Percentiles rank a stretch among this genome's conserved stretches.
Evolutionary conservation across 2,329 filamentous ascomycete species (phyloP).

Genomic region (Fusarium miscanthi): DNA sequence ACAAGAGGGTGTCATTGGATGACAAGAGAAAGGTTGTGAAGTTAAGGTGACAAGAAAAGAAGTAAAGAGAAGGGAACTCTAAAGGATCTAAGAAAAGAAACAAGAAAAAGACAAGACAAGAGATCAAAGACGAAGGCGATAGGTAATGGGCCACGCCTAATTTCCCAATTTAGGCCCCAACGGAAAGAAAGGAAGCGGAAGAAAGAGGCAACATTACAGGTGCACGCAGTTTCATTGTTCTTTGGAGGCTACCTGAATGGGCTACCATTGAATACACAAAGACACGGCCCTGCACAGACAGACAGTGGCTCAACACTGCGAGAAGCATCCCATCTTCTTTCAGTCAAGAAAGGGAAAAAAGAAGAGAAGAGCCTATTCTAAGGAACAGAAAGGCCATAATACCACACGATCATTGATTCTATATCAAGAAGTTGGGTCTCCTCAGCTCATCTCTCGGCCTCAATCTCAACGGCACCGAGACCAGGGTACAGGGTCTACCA

Average conservation of each 20-base stretch:
- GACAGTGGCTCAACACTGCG: conserved; percentile 28
- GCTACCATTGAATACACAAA: conserved; percentile 34
- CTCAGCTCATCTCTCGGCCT: conserved; percentile 5
- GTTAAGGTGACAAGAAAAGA: conserved; percentile 6
- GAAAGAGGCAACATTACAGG: conserved; percentile 7
- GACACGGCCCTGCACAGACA: conserved; percentile 38
- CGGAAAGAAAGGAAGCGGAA: conserved; percentile 22
- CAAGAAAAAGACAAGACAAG: conserved; percentile 1
- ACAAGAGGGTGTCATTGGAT: background rate
- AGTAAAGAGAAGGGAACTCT: background rate
- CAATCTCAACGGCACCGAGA: conserved; percentile 9
- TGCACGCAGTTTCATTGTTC: conserved; percentile 42
- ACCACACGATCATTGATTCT: background rate
- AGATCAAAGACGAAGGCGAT: conserved; percentile 37
- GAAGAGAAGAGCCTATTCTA: background rate
- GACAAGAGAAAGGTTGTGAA: background rate
- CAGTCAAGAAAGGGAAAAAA: conserved; percentile 13
- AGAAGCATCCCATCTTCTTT: conserved; percentile 29
- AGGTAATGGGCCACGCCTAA: conserved; percentile 40
- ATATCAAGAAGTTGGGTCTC: conserved; percentile 6
- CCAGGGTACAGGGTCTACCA: conserved; percentile 21
- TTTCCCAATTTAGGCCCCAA: conserved; percentile 29
- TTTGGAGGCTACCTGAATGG: conserved; percentile 36
- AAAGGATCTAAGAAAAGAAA: conserved; percentile 2
- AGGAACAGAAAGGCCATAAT: background rate